These are phyloP conservation scores for Buxus sempervirens DNA, from an alignment of 164 flowering plant species.

Conservation along the genomic window DNA sequence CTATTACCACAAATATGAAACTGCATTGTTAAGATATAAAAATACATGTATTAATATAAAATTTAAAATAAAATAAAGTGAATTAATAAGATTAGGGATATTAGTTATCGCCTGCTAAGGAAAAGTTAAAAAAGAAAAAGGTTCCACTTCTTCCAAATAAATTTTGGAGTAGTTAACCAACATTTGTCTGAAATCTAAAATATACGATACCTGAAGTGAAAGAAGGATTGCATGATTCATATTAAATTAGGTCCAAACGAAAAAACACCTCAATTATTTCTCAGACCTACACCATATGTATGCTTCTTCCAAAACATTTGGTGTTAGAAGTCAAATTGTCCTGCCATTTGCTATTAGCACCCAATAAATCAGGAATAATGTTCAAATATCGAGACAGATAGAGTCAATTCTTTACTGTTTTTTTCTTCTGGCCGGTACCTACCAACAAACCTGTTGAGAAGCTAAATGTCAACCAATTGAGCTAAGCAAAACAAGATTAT, in stretches of 20 bases:
- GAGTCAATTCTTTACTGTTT: background rate
- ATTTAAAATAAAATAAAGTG: no score
- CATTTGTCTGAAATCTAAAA: no score
- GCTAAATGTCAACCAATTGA: constrained; percentile 4
- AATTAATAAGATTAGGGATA: no score
- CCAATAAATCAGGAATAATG: background rate
- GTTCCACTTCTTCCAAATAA: no score
- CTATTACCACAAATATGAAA: no score
- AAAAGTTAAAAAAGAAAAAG: no score
- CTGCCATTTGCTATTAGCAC: background rate
- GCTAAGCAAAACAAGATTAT: background rate
- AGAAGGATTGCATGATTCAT: no score
- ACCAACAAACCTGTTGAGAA: background rate
- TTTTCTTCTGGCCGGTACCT: background rate
- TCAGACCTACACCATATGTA: background rate
- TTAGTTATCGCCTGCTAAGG: no score
- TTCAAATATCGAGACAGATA: background rate
- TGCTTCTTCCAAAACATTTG: background rate
- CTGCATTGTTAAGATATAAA: no score
- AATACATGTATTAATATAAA: no score
- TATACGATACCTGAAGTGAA: no score
- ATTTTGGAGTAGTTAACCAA: no score
- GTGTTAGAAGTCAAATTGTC: background rate
- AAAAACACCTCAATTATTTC: background rate
- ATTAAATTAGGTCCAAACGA: background rate